Evolutionary conservation across 129 eudicot genomes (phyloP).

Genomic region (Arctium lappa): DNA sequence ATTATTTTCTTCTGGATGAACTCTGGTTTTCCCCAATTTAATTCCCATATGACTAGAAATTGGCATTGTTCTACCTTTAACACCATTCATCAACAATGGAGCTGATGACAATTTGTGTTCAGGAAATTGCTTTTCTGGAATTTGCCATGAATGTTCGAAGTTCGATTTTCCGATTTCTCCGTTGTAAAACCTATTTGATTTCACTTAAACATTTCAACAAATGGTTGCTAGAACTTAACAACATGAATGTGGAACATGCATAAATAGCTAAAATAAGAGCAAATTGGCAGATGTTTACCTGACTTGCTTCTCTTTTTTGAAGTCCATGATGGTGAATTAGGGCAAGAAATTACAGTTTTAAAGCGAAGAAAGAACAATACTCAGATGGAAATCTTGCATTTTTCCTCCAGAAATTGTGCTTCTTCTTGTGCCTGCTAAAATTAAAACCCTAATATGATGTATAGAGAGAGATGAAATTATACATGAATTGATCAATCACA

Average conservation of each 20-base stretch:
- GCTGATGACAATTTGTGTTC: slow-evolving; percentile 43
- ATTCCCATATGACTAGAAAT: slow-evolving; percentile 19
- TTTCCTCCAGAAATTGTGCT: not conserved
- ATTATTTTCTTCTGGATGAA: slow-evolving; percentile 49
- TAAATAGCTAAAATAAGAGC: not conserved
- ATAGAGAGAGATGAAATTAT: not conserved
- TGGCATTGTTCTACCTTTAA: slow-evolving; percentile 24
- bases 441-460: slow-evolving; percentile 11
- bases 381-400: slow-evolving; percentile 28
- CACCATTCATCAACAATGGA: slow-evolving; percentile 35
- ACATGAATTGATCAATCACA: slow-evolving; percentile 8
- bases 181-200: slow-evolving; percentile 51
- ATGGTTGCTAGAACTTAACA: not conserved
- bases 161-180: slow-evolving; percentile 48
- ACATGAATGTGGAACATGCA: not conserved
- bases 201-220: not conserved
- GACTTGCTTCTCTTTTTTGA: slow-evolving; percentile 57
- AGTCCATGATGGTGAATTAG: slow-evolving; percentile 45
- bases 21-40: slow-evolving; percentile 48
- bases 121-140: slow-evolving; percentile 38
- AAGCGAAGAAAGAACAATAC: slow-evolving; percentile 9
- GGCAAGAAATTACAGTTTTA: not conserved
- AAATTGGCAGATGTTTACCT: slow-evolving; percentile 36
- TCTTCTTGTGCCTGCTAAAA: not conserved
- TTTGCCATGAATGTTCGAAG: slow-evolving; percentile 50